Evolutionary conservation across 306 rosid genomes (phyloP).

Genomic region (Pyrus betulifolia): DNA sequence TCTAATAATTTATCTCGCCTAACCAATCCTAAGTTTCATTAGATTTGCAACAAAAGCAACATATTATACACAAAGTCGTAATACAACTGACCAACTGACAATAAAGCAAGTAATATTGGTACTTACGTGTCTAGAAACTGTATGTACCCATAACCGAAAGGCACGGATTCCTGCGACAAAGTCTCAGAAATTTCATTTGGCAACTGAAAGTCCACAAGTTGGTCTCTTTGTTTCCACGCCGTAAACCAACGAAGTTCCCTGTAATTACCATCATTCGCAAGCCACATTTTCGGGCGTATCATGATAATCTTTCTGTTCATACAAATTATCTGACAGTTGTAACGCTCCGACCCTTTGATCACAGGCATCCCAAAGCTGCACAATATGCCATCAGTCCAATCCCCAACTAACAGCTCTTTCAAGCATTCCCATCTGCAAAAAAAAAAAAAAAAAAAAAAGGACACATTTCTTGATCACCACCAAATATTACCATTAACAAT

Average conservation of each 20-base stretch:
- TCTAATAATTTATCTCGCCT: background rate
- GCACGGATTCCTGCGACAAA: constrained; percentile 53
- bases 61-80: background rate
- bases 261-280: constrained; percentile 95
- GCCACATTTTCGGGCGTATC: constrained; percentile 91
- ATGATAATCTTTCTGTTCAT: constrained; percentile 67
- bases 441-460: background rate
- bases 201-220: constrained; percentile 70
- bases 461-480: background rate
- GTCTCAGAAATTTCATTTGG: constrained; percentile 65
- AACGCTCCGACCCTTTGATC: constrained; percentile 78
- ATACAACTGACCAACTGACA: background rate
- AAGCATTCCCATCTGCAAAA: constrained; percentile 87
- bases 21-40: background rate
- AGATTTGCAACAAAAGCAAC: background rate
- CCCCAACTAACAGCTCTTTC: constrained; percentile 67
- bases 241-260: constrained; percentile 98
- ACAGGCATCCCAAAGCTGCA: constrained; percentile 97
- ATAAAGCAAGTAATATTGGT: constrained; percentile 4
- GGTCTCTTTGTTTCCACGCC: constrained; percentile 72
- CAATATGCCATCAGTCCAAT: constrained; percentile 80
- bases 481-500: background rate
- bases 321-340: constrained; percentile 80
- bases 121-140: constrained; percentile 90
- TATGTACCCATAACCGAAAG: constrained; percentile 88